phyloP scores from a whole-genome alignment of 768 basidiomycete species.

The Suillus sp. region DNA sequence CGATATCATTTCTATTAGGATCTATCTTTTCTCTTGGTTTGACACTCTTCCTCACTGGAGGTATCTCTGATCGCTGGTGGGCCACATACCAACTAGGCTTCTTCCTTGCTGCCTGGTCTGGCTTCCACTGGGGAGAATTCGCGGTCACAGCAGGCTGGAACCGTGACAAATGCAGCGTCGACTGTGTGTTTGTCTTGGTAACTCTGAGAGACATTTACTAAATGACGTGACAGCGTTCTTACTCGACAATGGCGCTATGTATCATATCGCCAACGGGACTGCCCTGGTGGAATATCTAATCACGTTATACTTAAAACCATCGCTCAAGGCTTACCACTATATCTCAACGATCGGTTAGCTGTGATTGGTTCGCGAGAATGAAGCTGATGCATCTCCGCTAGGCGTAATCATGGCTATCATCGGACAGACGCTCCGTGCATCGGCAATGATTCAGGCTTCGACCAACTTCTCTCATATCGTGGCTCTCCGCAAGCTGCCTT shows the following conservation, averaged over 20 bases:
- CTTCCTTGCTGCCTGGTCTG: constrained; percentile 80
- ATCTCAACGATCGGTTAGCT: constrained; percentile 59
- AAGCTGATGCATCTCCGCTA: constrained; percentile 30
- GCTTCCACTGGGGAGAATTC: constrained; percentile 94
- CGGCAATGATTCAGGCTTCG: constrained; percentile 96
- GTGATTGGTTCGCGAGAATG: neutral
- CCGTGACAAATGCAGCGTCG: constrained; percentile 85
- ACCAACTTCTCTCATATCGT: constrained; percentile 93
- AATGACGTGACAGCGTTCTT: constrained; percentile 69
- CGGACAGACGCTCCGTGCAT: constrained; percentile 80
- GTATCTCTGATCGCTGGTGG: constrained; percentile 55
- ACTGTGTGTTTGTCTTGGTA: constrained; percentile 63
- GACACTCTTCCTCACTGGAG: constrained; percentile 50
- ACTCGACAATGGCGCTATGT: constrained; percentile 84
- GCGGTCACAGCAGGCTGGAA: constrained; percentile 97
- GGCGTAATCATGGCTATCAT: constrained; percentile 64
- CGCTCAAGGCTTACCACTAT: constrained; percentile 59
- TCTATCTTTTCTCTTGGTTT: constrained; percentile 60
- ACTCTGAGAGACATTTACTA: neutral
- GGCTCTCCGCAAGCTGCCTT: constrained; percentile 68
- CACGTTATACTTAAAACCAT: constrained; percentile 66
- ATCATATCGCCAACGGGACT: constrained; percentile 79
- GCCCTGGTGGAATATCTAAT: constrained; percentile 83
- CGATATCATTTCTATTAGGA: constrained; percentile 89
- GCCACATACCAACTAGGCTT: constrained; percentile 77